phyloP scores from a whole-genome alignment of 164 flowering plant species.

The Dillenia suffruticosa region DNA sequence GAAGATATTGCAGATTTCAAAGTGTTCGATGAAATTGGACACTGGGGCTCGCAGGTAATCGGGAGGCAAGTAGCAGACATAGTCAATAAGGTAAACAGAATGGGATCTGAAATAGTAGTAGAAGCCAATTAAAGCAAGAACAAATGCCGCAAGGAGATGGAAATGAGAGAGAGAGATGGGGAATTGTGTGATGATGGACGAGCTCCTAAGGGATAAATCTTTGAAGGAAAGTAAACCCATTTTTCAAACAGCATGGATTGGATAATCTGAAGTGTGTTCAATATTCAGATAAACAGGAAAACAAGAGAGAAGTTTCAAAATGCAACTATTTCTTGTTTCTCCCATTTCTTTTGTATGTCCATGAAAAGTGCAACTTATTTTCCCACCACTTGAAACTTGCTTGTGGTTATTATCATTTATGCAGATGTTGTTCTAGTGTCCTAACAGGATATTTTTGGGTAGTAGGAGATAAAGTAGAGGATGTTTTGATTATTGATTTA shows the following conservation, averaged over 20 bases:
- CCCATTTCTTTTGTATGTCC: neutral
- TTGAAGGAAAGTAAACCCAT: neutral
- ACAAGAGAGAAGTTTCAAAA: neutral
- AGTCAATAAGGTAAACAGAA: conserved; percentile 50
- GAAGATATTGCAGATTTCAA: neutral
- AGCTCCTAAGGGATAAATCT: neutral
- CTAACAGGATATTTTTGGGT: too few species aligned
- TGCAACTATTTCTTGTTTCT: neutral
- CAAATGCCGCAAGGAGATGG: conserved; percentile 14
- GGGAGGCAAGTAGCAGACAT: conserved; percentile 41
- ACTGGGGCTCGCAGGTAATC: conserved; percentile 25
- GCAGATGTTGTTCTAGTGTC: too few species aligned
- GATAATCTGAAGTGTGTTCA: neutral
- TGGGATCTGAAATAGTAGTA: conserved; percentile 17
- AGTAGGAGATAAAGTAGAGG: too few species aligned
- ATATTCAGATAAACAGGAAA: neutral
- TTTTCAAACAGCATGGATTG: neutral
- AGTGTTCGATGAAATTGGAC: conserved; percentile 34
- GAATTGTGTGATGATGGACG: neutral
- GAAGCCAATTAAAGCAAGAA: conserved; percentile 6
- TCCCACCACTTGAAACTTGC: too few species aligned
- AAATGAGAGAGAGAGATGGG: conserved; percentile 7
- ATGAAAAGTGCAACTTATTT: too few species aligned
- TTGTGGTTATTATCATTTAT: too few species aligned
- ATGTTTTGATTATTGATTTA: too few species aligned